phyloP scores from a whole-genome alignment of 305 asterid genomes.

The Fraxinus velutina region DNA sequence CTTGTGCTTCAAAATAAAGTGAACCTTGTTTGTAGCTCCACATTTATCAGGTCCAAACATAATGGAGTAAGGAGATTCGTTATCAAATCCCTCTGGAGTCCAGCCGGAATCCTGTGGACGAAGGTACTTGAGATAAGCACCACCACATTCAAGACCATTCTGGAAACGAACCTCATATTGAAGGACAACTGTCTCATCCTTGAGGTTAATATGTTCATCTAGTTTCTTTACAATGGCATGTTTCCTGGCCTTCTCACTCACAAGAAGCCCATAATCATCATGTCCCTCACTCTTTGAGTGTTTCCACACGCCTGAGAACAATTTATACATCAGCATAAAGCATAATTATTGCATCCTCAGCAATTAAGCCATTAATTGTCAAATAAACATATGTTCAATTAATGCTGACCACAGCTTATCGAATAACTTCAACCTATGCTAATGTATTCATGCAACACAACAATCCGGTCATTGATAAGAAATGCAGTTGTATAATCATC shows the following conservation, averaged over 20 bases:
- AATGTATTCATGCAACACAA: not conserved
- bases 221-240: constrained; percentile 83
- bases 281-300: constrained; percentile 90
- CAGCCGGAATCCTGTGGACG: constrained; percentile 93
- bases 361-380: not conserved
- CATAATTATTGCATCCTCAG: not conserved
- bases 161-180: constrained; percentile 92
- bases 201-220: constrained; percentile 54
- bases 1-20: constrained; percentile 85
- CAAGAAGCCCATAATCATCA: constrained; percentile 93
- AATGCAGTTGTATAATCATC: not conserved
- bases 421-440: not conserved
- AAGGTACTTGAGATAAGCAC: constrained; percentile 89
- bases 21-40: constrained; percentile 95
- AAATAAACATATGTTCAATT: not conserved
- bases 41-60: constrained; percentile 99
- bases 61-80: constrained; percentile 88
- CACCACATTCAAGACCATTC: constrained; percentile 94
- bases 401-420: not conserved
- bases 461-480: not conserved
- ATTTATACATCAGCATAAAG: not conserved
- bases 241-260: constrained; percentile 78
- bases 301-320: constrained; percentile 78
- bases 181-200: constrained; percentile 74
- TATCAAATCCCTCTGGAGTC: constrained; percentile 76